Evolutionary conservation across 2,329 filamentous ascomycete species (phyloP), one percentile per base, ranked within the genome.

Genomic region (Ascosphaera aggregata): DNA sequence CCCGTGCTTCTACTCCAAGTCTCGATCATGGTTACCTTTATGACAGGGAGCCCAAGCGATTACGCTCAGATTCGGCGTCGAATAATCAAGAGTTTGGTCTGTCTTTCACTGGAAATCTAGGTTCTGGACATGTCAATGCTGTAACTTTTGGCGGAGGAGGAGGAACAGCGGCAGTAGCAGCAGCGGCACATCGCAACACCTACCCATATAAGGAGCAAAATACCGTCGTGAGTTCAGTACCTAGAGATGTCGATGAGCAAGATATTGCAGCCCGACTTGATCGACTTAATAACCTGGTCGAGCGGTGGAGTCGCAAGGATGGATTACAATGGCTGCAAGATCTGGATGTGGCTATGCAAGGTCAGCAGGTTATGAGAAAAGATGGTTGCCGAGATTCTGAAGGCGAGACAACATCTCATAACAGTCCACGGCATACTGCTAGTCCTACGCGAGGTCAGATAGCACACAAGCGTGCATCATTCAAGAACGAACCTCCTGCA

Each of bases 231-330:
- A n/a, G 30, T 5, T n/a, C 15, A 4, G 30, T 8, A 38, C 47
- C 2, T 40, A 41, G 18, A 31, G 22, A 31, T 44, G 38, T 18
- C 9, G 49, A 53, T 32, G 50, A 55, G 7, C 49, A 55, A 16
- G 57, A 55, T 9, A 62, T 63, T 41, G 58, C 60, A 43, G 50
- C 55, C 9, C 56, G 60, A 37, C 45, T 63, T 30, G 55, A 59
- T 41, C 59, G 60, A 27, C 51, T 63, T 16, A 59, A 58, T 18
- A 53, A 53, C 15, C 57, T 63, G 57, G 57, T 63, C 15, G 60
- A 62, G 44, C 49, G 51, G 11, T 44, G 62, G n/a, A 56, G 55
- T 40, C 53, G 55, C 34, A 50, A 48, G 2, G 48, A 52, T 15
- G 53, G 50, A 18, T 41, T 55, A 1, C 38, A 43, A 32, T 38